Evolutionary conservation across 108 stramenopile species (phyloP).

Genomic region (Fragilariopsis cylindrus): DNA sequence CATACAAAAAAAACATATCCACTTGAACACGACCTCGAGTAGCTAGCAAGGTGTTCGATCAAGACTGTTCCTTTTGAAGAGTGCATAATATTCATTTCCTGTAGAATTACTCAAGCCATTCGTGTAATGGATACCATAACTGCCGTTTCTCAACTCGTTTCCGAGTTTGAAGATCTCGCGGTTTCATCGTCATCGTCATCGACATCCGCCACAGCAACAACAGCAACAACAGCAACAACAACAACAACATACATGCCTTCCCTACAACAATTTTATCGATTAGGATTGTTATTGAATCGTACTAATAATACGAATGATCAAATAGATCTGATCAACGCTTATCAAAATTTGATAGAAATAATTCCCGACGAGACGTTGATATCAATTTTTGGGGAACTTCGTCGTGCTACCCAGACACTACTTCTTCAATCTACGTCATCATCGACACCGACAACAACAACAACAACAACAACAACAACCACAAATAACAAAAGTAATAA

Average conservation of each 20-base stretch:
- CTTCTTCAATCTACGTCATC: neutral
- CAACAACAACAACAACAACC: neutral
- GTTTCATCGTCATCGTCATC: neutral
- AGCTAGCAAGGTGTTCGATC: too few species aligned
- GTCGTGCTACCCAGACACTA: slow-evolving; percentile 8
- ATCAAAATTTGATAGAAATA: slow-evolving; percentile 25
- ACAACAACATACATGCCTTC: neutral
- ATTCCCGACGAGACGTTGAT: slow-evolving; percentile 18
- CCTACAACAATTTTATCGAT: slow-evolving; percentile 12
- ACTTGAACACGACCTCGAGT: too few species aligned
- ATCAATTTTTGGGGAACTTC: slow-evolving; percentile 1
- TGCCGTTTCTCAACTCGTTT: neutral
- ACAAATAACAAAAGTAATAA: neutral
- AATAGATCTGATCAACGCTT: neutral
- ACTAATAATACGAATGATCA: neutral
- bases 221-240: neutral
- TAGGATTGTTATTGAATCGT: slow-evolving; percentile 18
- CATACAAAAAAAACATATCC: too few species aligned
- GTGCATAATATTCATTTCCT: too few species aligned
- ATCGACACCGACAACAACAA: neutral
- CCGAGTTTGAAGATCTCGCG: slow-evolving; percentile 2
- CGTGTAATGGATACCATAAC: neutral
- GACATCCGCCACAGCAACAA: too few species aligned
- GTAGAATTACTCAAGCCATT: too few species aligned
- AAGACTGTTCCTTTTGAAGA: too few species aligned